A percentile compares a stretch with the other conserved stretches of the same genome.
Evolutionary conservation across 805 yeast genomes (phyloP).

Genomic region (Ogataea haglerorum): DNA sequence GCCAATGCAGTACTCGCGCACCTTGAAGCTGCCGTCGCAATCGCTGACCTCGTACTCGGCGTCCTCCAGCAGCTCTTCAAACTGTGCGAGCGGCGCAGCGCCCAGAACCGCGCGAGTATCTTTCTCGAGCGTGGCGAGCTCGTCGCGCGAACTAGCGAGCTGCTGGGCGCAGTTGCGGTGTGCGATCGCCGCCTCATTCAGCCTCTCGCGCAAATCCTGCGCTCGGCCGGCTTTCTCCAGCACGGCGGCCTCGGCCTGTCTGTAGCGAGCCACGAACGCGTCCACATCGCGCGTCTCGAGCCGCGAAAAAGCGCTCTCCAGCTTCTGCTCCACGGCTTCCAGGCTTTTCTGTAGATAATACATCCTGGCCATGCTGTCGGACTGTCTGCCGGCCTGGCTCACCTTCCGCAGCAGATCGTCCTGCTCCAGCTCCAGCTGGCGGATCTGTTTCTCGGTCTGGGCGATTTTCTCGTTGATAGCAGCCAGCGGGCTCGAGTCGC

Average conservation of each 20-base stretch:
- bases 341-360: conserved; percentile 24
- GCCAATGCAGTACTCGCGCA: conserved; percentile 62
- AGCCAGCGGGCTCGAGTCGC: conserved; percentile 28
- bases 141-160: conserved; percentile 9
- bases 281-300: conserved; percentile 1
- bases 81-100: conserved; percentile 44
- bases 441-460: conserved; percentile 36
- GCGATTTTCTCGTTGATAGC: conserved; percentile 35
- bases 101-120: conserved; percentile 30
- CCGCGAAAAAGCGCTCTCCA: conserved; percentile 3
- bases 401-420: conserved; percentile 54
- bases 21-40: conserved; percentile 63
- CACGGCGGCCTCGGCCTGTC: background rate
- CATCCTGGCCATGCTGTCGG: conserved; percentile 56
- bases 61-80: conserved; percentile 47
- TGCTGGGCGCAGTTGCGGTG: background rate
- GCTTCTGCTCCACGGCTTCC: background rate
- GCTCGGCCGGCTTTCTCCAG: background rate
- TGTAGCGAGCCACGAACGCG: background rate
- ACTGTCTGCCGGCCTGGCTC: conserved; percentile 49
- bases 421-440: conserved; percentile 39
- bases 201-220: background rate
- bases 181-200: background rate
- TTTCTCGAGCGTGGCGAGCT: conserved; percentile 10
- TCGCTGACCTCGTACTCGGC: conserved; percentile 60